Conservation (phyloP, 2,329 filamentous ascomycete genomes). For the Penicillium sp. region DNA sequence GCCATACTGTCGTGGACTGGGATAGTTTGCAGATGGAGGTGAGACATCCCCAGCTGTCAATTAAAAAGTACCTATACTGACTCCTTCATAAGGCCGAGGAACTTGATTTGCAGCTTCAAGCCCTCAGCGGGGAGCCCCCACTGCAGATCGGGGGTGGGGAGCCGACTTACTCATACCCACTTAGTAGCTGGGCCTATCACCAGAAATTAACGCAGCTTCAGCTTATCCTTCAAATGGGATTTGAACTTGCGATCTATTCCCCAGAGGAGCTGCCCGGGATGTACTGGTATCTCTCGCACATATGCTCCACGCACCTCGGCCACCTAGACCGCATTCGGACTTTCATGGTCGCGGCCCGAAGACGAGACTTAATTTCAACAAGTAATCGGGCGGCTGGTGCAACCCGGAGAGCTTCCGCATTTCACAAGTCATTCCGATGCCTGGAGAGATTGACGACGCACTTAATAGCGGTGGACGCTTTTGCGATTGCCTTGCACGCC, state of each 20-base stretch:
- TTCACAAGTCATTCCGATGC: constrained; percentile 48
- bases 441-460: constrained; percentile 64
- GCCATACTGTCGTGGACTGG: constrained; percentile 79
- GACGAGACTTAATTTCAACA: constrained; percentile 21
- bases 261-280: constrained; percentile 80
- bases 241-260: constrained; percentile 89
- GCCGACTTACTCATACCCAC: constrained; percentile 65
- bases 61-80: neutral
- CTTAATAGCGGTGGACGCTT: constrained; percentile 60
- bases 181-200: constrained; percentile 86
- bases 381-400: constrained; percentile 7
- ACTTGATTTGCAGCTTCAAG: constrained; percentile 67
- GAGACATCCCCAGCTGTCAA: neutral
- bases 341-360: constrained; percentile 52
- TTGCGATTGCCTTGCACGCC: constrained; percentile 53
- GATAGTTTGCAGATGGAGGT: constrained; percentile 80
- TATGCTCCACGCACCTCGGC: constrained; percentile 66
- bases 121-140: constrained; percentile 61
- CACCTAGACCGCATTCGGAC: constrained; percentile 73
- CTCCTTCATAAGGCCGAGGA: constrained; percentile 57
- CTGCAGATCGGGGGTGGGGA: constrained; percentile 56
- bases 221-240: constrained; percentile 84
- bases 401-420: constrained; percentile 32
- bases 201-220: constrained; percentile 90
- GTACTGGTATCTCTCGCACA: constrained; percentile 85